Evolutionary conservation across 176 grass and related monocot species (phyloP), one percentile per base, ranked within the genome.

Genomic region (Paspalum notatum): DNA sequence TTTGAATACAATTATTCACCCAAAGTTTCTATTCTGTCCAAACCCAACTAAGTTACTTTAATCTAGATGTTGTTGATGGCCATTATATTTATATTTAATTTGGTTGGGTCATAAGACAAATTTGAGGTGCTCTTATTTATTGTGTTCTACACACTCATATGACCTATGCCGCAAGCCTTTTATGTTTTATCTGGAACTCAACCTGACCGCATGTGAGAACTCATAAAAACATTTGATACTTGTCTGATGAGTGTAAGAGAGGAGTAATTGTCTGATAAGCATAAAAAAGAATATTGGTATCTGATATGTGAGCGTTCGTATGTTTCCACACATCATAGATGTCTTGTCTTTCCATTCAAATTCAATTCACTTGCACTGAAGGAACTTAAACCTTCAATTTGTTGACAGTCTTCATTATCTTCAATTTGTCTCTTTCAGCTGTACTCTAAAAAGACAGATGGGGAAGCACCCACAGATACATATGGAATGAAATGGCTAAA

Each of bases 401-500:
- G 4, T 8, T 52, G 32, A 46, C 53, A 62, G 1, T 37, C 1
- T 49, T 71, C 25, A 12, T 65, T 56, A 53, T 64, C 60, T 45
- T 83, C 4, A 55, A 17, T 77, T 61, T 84, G 4, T 59, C 26
- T 79, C 25, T 80, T 79, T 46, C 89, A 95, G 92, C 79, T 95
- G 79, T 73, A 91, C 80, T 84, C 87, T 63, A 97, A 50, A 84
- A 90, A 89, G 72, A 91, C 88, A 83, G 87, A 85, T 68, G 82
- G 40, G 25, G 92, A 91, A 43, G 58, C 79, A 70, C 73, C 83
- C 75, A 81, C 83, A 13, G 83, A 84, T 68, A 72, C 72, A 5
- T 83, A 83, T 85, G 95, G 95, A 69, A 84, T 80, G 74, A 93
- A 88, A 85, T 98, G 95, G 95, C 79, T 98, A 21, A 98, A 94